Conservation (phyloP, 257 asterid genomes). For the Osmanthus fragrans region DNA sequence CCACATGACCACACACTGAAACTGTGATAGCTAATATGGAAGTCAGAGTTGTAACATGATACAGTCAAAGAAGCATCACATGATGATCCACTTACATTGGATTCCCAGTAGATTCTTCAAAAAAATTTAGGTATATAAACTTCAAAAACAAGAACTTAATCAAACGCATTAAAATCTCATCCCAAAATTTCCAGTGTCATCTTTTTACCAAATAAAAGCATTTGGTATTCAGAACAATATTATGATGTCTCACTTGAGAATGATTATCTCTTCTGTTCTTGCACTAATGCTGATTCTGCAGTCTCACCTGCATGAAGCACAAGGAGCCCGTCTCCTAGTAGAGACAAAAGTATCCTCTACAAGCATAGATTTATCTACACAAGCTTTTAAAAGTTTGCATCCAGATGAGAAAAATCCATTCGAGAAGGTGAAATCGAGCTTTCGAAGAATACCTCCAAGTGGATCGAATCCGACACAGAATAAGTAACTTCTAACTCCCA, state of each 20-base stretch:
- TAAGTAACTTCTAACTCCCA: constrained; percentile 45
- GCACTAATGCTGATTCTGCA: constrained; percentile 44
- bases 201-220: constrained; percentile 5
- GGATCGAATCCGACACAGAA: constrained; percentile 68
- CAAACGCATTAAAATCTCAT: constrained; percentile 10
- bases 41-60: constrained; percentile 45
- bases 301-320: constrained; percentile 30
- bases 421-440: constrained; percentile 52
- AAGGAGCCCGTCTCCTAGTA: constrained; percentile 32
- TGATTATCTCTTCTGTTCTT: constrained; percentile 36
- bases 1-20: constrained; percentile 52
- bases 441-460: constrained; percentile 55
- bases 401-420: constrained; percentile 42
- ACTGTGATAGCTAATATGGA: constrained; percentile 42
- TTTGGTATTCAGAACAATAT: constrained; percentile 11
- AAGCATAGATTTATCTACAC: constrained; percentile 25
- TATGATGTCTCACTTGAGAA: constrained; percentile 34
- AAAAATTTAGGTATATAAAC: constrained; percentile 10
- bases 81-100: constrained; percentile 53
- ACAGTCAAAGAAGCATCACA: constrained; percentile 59
- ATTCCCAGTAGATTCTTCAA: constrained; percentile 44
- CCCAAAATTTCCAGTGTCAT: constrained; percentile 6
- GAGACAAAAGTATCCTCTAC: constrained; percentile 18
- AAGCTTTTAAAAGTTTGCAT: constrained; percentile 33
- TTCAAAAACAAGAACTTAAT: constrained; percentile 25